Conservation (phyloP, 2,329 filamentous ascomycete species). For the Aspergillus sp. region DNA sequence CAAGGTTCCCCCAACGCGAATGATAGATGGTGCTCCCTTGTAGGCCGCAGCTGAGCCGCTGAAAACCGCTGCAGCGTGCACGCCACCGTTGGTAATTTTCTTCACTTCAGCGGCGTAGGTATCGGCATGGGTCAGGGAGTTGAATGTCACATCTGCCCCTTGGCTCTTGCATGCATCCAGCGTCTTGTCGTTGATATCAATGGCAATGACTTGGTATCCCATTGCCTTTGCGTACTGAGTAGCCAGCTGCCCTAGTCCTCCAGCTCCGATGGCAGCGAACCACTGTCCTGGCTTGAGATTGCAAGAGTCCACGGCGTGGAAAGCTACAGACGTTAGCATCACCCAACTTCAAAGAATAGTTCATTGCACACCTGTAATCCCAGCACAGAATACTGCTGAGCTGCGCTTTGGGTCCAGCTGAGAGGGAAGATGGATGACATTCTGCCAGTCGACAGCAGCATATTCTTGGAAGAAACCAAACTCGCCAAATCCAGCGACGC, state of each 20-base stretch:
- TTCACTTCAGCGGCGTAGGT: not conserved
- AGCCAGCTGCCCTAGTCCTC: constrained; percentile 29
- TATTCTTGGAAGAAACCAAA: not conserved
- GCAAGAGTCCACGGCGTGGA: constrained; percentile 5
- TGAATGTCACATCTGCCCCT: constrained; percentile 4
- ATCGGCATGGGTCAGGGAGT: not conserved
- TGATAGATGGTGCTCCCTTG: not conserved
- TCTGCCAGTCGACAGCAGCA: not conserved
- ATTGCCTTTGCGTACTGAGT: constrained; percentile 35
- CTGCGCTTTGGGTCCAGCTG: not conserved
- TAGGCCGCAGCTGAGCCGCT: constrained; percentile 5
- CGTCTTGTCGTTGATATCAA: constrained; percentile 14
- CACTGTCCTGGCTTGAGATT: constrained; percentile 27
- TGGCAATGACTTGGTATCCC: constrained; percentile 18
- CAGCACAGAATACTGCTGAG: constrained; percentile 7
- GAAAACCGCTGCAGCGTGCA: constrained; percentile 3
- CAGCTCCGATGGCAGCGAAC: constrained; percentile 28
- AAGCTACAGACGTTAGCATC: not conserved
- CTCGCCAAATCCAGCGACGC: not conserved
- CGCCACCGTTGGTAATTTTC: constrained; percentile 2
- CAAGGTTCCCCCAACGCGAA: not conserved
- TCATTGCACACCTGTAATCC: constrained; percentile 1
- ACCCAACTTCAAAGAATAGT: no score
- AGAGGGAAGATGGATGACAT: constrained; percentile 1
- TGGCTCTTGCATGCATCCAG: not conserved